A percentile compares a stretch with the other conserved stretches of the same genome.
Conservation (phyloP, 441 rosid species). For the Lepidium campestre region DNA sequence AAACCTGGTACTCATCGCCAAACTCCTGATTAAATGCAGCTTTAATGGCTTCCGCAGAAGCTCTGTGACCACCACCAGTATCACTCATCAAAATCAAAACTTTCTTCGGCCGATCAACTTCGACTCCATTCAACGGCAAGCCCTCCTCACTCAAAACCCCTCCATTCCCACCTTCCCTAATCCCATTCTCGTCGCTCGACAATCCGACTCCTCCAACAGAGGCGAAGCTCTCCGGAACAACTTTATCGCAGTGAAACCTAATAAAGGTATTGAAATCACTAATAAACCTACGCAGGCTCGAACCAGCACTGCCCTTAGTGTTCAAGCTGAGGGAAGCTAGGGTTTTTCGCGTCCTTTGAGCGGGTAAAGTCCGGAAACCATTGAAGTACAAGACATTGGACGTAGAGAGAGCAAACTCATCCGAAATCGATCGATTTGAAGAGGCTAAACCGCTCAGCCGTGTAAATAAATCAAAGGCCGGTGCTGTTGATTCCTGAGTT, state of each 20-base stretch:
- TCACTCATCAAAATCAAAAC: constrained; percentile 96
- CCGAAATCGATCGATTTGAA: constrained; percentile 24
- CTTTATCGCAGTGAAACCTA: constrained; percentile 64
- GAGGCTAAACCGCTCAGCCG: constrained; percentile 45
- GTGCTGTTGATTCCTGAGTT: constrained; percentile 46
- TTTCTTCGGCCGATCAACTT: constrained; percentile 50
- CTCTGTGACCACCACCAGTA: constrained; percentile 96
- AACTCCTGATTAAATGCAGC: constrained; percentile 73
- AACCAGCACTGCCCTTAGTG: constrained; percentile 31
- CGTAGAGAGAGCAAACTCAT: constrained; percentile 30
- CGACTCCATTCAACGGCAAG: constrained; percentile 46
- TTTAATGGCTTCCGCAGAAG: constrained; percentile 95
- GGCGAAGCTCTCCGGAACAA: constrained; percentile 77
- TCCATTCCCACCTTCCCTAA: constrained; percentile 37
- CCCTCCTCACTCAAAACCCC: constrained; percentile 55
- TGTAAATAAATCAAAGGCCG: constrained; percentile 43
- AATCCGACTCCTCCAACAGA: constrained; percentile 44
- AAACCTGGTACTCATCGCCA: constrained; percentile 84
- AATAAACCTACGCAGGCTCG: constrained; percentile 35
- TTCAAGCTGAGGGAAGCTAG: constrained; percentile 51
- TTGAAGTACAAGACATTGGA: constrained; percentile 51
- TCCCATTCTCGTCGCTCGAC: constrained; percentile 42
- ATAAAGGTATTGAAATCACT: constrained; percentile 61
- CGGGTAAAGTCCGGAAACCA: constrained; percentile 19
- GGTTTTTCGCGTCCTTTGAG: constrained; percentile 31